Evolutionary conservation across 345 rosid genomes (phyloP).

Genomic region (Salix dunnii): DNA sequence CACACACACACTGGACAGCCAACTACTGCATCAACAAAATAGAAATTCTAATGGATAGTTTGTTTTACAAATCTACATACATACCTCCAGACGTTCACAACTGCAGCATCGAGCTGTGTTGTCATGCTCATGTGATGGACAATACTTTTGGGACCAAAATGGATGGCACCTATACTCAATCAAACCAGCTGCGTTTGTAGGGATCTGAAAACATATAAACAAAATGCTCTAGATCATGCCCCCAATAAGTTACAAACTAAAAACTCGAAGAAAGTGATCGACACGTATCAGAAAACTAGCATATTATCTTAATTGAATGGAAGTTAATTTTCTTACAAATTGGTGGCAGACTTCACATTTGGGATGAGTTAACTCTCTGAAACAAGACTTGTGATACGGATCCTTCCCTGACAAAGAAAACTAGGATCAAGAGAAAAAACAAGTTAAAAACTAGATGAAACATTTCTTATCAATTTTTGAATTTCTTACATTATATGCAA

Average conservation of each 20-base stretch:
- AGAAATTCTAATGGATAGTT: not conserved
- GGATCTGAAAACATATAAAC: constrained; percentile 47
- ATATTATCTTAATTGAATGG: not conserved
- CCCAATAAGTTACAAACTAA: too few relatives aligned
- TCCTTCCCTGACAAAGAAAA: constrained; percentile 70
- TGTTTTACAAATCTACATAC: not conserved
- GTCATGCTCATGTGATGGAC: constrained; percentile 86
- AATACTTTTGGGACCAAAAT: constrained; percentile 92
- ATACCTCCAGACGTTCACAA: constrained; percentile 94
- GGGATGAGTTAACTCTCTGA: constrained; percentile 84
- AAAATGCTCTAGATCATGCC: too few relatives aligned
- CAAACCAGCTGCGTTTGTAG: constrained; percentile 75
- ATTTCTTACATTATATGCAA: not conserved
- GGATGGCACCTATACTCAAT: constrained; percentile 96
- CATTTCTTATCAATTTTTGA: not conserved
- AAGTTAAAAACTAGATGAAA: constrained; percentile 19
- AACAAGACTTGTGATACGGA: constrained; percentile 85
- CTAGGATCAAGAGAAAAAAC: constrained; percentile 50
- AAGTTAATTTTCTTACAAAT: constrained; percentile 53
- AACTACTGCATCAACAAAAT: too few relatives aligned
- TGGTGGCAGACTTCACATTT: constrained; percentile 94
- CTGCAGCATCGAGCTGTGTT: constrained; percentile 87
- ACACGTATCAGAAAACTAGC: not conserved
- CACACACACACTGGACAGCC: not conserved
- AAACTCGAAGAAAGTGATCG: too few relatives aligned